These are phyloP conservation scores for Adansonia madagascariensis DNA, from an alignment of 441 rosid species.

Conservation along the genomic window DNA sequence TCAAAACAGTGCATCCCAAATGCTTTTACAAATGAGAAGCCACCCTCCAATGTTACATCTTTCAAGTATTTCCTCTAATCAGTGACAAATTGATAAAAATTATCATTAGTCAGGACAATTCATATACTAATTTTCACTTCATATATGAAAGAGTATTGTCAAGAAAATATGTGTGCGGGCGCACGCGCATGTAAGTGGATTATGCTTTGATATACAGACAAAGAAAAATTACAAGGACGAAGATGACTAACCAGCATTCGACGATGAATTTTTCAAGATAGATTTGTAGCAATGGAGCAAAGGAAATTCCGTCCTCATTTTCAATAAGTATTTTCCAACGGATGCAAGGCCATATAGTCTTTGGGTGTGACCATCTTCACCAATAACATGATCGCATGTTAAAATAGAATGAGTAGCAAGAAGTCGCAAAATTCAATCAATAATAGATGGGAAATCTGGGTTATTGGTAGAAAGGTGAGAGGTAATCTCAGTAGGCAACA, in stretches of 20 bases:
- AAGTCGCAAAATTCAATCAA: constrained; percentile 22
- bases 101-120: neutral
- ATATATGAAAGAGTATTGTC: too few species aligned
- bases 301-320: neutral
- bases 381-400: constrained; percentile 1
- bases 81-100: neutral
- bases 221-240: neutral
- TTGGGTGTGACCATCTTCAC: constrained; percentile 11
- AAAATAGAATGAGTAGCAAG: constrained; percentile 23
- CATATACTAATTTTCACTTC: too few species aligned
- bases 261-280: neutral
- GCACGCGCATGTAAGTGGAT: too few species aligned
- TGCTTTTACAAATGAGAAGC: constrained; percentile 37
- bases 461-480: constrained; percentile 19
- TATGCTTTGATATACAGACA: neutral
- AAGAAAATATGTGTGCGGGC: too few species aligned
- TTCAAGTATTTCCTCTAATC: constrained; percentile 33
- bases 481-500: constrained; percentile 22
- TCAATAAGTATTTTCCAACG: neutral
- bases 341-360: constrained; percentile 24
- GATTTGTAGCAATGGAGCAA: neutral
- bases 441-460: neutral
- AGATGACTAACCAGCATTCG: constrained; percentile 4
- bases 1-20: constrained; percentile 45
- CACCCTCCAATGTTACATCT: constrained; percentile 39